A percentile compares a stretch with the other conserved stretches of the same genome.
Conservation (phyloP, 106 monocot species). For the Narthecium ossifragum region DNA sequence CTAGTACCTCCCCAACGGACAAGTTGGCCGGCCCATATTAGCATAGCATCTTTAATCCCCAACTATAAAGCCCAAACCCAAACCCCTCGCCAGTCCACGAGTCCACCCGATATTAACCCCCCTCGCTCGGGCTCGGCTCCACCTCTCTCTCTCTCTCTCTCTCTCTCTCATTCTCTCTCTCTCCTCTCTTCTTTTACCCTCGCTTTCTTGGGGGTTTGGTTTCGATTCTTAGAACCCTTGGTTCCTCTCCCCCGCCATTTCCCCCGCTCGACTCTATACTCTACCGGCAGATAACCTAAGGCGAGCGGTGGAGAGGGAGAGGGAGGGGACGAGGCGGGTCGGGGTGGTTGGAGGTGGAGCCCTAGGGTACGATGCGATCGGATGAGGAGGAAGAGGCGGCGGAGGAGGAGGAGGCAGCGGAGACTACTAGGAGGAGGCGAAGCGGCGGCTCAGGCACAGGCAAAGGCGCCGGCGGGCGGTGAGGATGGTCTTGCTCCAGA, state of each 20-base stretch:
- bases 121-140: not conserved
- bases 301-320: not conserved
- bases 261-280: no score
- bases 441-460: conserved; percentile 3
- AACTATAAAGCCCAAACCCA: no score
- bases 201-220: not conserved
- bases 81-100: no score
- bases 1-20: no score
- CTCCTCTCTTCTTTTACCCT: not conserved
- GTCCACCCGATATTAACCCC: not conserved
- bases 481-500: conserved; percentile 48
- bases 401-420: not conserved
- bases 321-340: not conserved
- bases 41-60: no score
- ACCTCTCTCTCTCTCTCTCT: conserved; percentile 9
- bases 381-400: conserved; percentile 35
- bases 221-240: no score
- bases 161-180: conserved; percentile 1
- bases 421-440: not conserved
- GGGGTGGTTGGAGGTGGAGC: not conserved
- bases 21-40: no score
- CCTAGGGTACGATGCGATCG: conserved; percentile 28
- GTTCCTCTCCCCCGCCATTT: no score
- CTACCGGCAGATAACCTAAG: no score
- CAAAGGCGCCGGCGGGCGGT: conserved; percentile 12